A percentile compares a stretch with the other conserved stretches of the same genome.
phyloP scores from a whole-genome alignment of 768 basidiomycete genomes.

The Boletellus ananiceps region DNA sequence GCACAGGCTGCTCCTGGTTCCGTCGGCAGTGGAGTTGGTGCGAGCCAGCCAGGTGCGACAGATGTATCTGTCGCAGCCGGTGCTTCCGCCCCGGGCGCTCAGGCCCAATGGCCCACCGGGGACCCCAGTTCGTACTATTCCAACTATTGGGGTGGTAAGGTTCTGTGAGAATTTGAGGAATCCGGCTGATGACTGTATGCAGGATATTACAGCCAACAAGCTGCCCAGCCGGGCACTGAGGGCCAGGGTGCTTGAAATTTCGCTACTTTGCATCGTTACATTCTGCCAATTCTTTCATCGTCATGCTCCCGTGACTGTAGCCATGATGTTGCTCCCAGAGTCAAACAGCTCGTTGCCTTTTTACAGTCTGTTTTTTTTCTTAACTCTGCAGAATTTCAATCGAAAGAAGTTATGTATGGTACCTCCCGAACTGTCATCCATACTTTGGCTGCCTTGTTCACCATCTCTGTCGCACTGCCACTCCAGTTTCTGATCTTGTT shows the following conservation, averaged over 20 bases:
- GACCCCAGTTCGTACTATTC: constrained; percentile 75
- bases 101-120: constrained; percentile 72
- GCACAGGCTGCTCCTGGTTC: constrained; percentile 56
- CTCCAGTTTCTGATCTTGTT: constrained; percentile 17
- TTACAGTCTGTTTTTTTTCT: constrained; percentile 20
- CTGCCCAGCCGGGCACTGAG: constrained; percentile 52
- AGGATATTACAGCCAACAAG: constrained; percentile 85
- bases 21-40: constrained; percentile 52
- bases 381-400: constrained; percentile 28
- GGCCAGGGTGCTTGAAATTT: constrained; percentile 40
- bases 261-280: constrained; percentile 24
- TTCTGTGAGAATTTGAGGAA: not conserved
- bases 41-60: constrained; percentile 51
- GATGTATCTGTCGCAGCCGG: constrained; percentile 47
- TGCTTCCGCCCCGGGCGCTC: constrained; percentile 53
- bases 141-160: constrained; percentile 80
- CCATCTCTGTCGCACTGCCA: constrained; percentile 19
- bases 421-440: constrained; percentile 27
- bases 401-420: constrained; percentile 34
- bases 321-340: constrained; percentile 23
- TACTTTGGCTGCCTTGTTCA: constrained; percentile 26
- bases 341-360: constrained; percentile 17
- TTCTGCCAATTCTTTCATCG: constrained; percentile 21
- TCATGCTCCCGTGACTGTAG: constrained; percentile 32
- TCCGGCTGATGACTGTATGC: constrained; percentile 14